These are phyloP conservation scores for Phytophthora sojae DNA, from an alignment of 352 stramenopile genomes.

Conservation along the genomic window DNA sequence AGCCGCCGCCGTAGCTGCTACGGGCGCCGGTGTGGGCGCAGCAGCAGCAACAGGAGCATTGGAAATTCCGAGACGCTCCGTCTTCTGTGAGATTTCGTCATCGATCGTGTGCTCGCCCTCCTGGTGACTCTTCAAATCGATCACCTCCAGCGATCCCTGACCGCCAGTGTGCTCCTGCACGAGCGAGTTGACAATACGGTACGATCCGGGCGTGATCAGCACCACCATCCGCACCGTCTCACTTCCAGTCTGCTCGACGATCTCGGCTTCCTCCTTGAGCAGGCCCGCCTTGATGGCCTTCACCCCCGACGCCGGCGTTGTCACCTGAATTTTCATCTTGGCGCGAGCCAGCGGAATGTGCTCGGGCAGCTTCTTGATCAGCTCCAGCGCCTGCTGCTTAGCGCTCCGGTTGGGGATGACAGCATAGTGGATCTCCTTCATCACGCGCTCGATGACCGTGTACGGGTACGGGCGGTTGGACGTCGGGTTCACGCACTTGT, in stretches of 20 bases:
- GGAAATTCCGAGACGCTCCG: constrained; percentile 67
- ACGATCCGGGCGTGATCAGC: constrained; percentile 80
- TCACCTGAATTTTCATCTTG: constrained; percentile 96
- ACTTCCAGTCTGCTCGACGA: constrained; percentile 68
- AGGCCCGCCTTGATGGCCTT: constrained; percentile 71
- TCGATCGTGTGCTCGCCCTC: constrained; percentile 93
- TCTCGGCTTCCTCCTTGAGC: constrained; percentile 67
- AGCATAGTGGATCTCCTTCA: constrained; percentile 97
- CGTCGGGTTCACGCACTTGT: constrained; percentile 97
- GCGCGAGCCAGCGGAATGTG: constrained; percentile 96
- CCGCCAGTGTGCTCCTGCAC: constrained; percentile 68
- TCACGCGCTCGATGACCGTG: constrained; percentile 96
- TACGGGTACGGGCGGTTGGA: constrained; percentile 97
- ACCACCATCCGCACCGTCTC: constrained; percentile 71
- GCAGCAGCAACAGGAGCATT: constrained; percentile 23
- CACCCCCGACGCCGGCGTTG: constrained; percentile 53
- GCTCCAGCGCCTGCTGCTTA: constrained; percentile 97
- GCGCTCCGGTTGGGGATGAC: constrained; percentile 94
- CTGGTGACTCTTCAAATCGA: constrained; percentile 93
- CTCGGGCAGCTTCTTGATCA: constrained; percentile 94
- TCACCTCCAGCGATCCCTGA: constrained; percentile 88
- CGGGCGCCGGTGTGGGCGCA: constrained; percentile 7
- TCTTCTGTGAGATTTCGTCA: constrained; percentile 91
- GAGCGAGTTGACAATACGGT: constrained; percentile 77
- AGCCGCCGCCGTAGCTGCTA: constrained; percentile 7